Base-by-base conservation (phyloP, 2,329 filamentous ascomycete genomes). In the Fusarium foetens region DNA sequence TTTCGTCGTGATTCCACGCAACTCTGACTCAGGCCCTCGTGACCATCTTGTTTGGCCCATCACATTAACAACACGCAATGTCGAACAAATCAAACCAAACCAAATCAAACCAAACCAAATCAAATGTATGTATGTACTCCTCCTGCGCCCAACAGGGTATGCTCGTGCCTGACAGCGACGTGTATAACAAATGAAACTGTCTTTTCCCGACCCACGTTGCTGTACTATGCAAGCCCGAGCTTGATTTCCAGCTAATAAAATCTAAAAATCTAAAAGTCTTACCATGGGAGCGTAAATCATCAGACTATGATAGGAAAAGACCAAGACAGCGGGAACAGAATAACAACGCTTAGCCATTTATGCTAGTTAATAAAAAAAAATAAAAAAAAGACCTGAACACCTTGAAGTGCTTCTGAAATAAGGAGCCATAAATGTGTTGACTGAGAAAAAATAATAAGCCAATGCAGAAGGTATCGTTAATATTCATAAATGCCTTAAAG, bases 381-480 rank as follows among this genome's bases (percentile, higher is more conserved):
- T 17, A 49, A 48, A 51, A 27, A 52, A 35, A n/a, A 49, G 41
- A 58, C 61, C 61, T 21, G 3, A 75, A 73, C 74, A 75, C 74
- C 72, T 74, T 42, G 27, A 61, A 75, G 74, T 69, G 72, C 66
- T 57, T 52, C 61, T 59, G 35, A 45, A 39, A 16, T 43, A 35
- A 54, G 46, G 39, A 55, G 43, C 46, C 21, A 41, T 43, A 35
- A 48, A 31, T 17, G 48, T 41, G 38, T 60, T 69, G 29, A 27
- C 49, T 13, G 35, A 43, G 53, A 31, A 23, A 23, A 54, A 55
- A 60, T 27, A 35, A 54, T 27, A 58, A 46, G 63, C 27, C 29
- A 55, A 62, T 62, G 64, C 61, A 69, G 43, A 59, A 63, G 68
- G 58, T 75, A 76, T 76, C 72, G 46, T 65, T 48, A 58, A 62